These are phyloP conservation scores for Pulveroboletus sp. DNA, from an alignment of 1,284 basidiomycete genomes.

Conservation along the genomic window DNA sequence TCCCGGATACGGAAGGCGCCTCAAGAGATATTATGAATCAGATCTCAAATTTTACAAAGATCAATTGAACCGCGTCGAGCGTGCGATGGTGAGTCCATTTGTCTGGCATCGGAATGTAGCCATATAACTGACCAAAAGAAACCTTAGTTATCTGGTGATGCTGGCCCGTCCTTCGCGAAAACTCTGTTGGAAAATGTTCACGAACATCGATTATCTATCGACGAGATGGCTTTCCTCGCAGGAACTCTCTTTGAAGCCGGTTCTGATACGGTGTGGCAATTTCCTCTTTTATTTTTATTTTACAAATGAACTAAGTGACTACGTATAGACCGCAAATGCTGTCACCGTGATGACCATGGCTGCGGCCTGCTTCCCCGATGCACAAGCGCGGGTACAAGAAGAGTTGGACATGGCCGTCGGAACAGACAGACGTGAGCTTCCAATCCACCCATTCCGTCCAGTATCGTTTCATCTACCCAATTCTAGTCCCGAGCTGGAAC, in stretches of 20 bases:
- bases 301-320: background rate
- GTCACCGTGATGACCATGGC: constrained; percentile 62
- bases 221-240: constrained; percentile 61
- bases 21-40: constrained; percentile 48
- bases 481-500: constrained; percentile 44
- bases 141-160: constrained; percentile 35
- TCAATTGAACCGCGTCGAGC: constrained; percentile 48
- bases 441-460: background rate
- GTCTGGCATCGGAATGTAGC: constrained; percentile 1
- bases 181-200: constrained; percentile 56
- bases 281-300: too few relatives aligned
- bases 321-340: constrained; percentile 49
- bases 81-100: constrained; percentile 42
- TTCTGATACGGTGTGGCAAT: constrained; percentile 50
- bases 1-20: constrained; percentile 20
- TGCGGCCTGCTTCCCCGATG: constrained; percentile 59
- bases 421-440: constrained; percentile 45
- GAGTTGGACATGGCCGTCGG: constrained; percentile 65
- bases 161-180: constrained; percentile 51
- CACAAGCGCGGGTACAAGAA: constrained; percentile 55
- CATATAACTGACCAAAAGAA: background rate
- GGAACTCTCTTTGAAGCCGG: constrained; percentile 68
- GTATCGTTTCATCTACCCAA: background rate
- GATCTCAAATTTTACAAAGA: constrained; percentile 57
- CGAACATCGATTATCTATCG: constrained; percentile 49